Evolutionary conservation across 2,329 filamentous ascomycete genomes (phyloP).

Genomic region (Aspergillus sp.): DNA sequence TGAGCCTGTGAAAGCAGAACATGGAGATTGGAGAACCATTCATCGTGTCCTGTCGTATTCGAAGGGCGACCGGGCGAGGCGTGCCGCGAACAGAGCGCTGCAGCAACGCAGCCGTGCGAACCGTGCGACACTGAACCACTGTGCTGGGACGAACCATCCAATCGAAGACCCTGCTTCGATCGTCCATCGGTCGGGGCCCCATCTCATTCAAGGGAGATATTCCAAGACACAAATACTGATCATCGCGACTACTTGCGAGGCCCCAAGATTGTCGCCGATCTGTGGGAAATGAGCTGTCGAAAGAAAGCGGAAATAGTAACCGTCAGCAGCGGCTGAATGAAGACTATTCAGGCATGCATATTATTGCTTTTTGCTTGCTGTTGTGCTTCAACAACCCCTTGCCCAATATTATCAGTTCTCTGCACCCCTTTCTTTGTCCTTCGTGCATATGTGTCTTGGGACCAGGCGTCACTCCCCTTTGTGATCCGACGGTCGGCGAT

Average conservation of each 20-base stretch:
- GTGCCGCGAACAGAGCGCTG: conserved; percentile 1
- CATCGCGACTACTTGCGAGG: not conserved
- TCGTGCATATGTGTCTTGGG: not conserved
- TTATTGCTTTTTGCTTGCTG: conserved; percentile 3
- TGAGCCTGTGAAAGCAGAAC: not conserved
- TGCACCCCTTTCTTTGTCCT: not conserved
- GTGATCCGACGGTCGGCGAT: not conserved
- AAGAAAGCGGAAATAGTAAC: not conserved
- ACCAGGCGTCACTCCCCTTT: not conserved
- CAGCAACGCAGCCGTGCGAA: not conserved
- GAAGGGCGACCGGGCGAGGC: not conserved
- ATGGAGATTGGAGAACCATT: not conserved
- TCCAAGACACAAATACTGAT: not conserved
- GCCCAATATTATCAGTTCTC: not conserved
- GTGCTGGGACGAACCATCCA: conserved; percentile 14
- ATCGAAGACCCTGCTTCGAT: conserved; percentile 6
- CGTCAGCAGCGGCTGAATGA: not conserved
- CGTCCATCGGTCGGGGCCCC: not conserved
- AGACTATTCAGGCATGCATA: not conserved
- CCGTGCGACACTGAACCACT: conserved; percentile 17
- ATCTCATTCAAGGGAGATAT: not conserved
- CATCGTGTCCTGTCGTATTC: not conserved
- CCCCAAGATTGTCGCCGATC: not conserved
- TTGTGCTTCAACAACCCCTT: not conserved
- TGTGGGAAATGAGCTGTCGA: conserved; percentile 1